Conservation (phyloP, 2,329 filamentous ascomycete species). For the Colletotrichum orbiculare region DNA sequence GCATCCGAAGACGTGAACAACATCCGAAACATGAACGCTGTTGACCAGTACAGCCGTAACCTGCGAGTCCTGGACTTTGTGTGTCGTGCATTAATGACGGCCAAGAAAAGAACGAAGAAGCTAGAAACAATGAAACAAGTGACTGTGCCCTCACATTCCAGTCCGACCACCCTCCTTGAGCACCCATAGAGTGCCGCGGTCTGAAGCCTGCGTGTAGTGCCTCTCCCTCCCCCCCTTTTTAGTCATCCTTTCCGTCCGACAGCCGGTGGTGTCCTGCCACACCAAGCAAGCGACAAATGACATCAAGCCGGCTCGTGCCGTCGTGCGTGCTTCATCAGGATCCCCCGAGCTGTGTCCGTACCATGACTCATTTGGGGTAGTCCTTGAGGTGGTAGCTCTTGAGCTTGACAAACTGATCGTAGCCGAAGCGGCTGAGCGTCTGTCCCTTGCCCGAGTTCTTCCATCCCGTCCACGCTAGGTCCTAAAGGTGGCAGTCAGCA, state of each 20-base stretch:
- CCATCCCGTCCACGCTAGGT: slow-evolving; percentile 97
- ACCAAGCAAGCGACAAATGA: background rate
- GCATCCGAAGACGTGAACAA: background rate
- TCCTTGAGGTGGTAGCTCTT: slow-evolving; percentile 97
- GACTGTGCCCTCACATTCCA: too few relatives aligned
- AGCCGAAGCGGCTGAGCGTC: slow-evolving; percentile 89
- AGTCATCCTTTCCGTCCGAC: background rate
- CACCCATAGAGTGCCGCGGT: too few relatives aligned
- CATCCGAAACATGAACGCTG: background rate
- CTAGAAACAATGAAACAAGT: too few relatives aligned
- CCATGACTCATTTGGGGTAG: slow-evolving; percentile 66
- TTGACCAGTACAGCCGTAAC: too few relatives aligned
- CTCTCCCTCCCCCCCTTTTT: background rate
- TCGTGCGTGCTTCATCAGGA: background rate
- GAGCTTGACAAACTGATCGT: slow-evolving; percentile 94
- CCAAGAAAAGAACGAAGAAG: too few relatives aligned
- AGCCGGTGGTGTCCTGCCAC: slow-evolving; percentile 11
- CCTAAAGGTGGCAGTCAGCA: slow-evolving; percentile 58
- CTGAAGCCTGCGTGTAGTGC: background rate
- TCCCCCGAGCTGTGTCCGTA: background rate
- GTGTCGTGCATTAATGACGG: too few relatives aligned
- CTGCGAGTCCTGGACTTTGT: too few relatives aligned
- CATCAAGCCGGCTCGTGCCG: background rate
- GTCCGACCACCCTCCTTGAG: too few relatives aligned
- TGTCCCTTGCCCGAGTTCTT: slow-evolving; percentile 96